Evolutionary conservation across 2,329 filamentous ascomycete genomes (phyloP).

Genomic region (Hymenoscyphus repandus): DNA sequence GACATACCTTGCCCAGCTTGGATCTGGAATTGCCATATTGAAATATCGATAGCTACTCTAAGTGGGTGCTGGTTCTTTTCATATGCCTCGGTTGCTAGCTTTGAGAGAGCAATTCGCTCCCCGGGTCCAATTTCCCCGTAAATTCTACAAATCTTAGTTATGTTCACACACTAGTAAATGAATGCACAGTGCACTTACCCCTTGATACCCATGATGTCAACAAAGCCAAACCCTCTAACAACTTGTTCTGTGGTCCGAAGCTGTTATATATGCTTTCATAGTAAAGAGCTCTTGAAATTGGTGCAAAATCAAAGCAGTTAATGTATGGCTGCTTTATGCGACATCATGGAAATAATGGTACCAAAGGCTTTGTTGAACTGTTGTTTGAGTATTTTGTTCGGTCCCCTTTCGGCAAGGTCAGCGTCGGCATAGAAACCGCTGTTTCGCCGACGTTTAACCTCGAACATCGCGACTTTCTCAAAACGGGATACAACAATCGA

Average conservation of each 20-base stretch:
- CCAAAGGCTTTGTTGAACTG: no score
- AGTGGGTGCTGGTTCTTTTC: conserved; percentile 66
- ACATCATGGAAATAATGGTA: no score
- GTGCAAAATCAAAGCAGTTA: not conserved
- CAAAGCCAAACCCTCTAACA: not conserved
- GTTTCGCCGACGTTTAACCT: no score
- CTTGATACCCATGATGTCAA: conserved; percentile 56
- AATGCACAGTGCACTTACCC: conserved; percentile 41
- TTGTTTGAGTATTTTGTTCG: no score
- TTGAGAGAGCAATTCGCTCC: conserved; percentile 73
- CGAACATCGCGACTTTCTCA: no score
- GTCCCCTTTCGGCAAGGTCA: not conserved
- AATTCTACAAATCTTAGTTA: conserved; percentile 52
- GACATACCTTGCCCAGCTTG: conserved; percentile 67
- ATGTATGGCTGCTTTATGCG: not conserved
- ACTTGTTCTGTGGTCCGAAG: not conserved
- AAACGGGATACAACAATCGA: not conserved
- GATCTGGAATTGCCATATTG: conserved; percentile 95
- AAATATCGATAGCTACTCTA: conserved; percentile 86
- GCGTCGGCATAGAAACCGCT: not conserved
- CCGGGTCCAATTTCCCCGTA: conserved; percentile 85
- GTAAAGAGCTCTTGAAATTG: conserved; percentile 1
- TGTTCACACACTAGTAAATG: not conserved
- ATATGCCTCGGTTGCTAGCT: conserved; percentile 73
- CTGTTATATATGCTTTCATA: not conserved